phyloP scores from a whole-genome alignment of 805 yeast species.

The Pichia phayaonensis region DNA sequence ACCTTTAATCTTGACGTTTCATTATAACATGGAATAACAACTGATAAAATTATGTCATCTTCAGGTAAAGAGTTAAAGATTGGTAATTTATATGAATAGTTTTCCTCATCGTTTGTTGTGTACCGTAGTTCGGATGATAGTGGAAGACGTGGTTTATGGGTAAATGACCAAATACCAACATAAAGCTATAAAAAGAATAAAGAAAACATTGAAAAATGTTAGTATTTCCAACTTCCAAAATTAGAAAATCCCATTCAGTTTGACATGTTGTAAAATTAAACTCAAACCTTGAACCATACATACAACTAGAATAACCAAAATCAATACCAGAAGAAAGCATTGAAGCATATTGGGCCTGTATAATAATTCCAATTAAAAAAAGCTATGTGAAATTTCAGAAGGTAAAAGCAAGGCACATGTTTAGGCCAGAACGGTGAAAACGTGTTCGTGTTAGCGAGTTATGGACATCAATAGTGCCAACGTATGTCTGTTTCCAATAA shows the following conservation, averaged over 20 bases:
- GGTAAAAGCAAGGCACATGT: background rate
- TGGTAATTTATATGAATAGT: conserved; percentile 28
- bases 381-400: background rate
- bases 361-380: background rate
- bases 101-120: conserved; percentile 36
- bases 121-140: conserved; percentile 46
- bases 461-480: background rate
- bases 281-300: background rate
- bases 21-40: conserved; percentile 91
- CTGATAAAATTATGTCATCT: conserved; percentile 50
- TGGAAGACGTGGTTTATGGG: conserved; percentile 59
- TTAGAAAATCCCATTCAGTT: background rate
- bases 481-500: background rate
- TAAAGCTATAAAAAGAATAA: background rate
- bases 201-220: background rate
- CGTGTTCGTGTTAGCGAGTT: background rate
- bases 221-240: background rate
- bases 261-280: background rate
- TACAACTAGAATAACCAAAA: background rate
- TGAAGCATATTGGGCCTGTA: background rate
- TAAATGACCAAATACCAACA: conserved; percentile 34
- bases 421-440: background rate
- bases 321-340: background rate
- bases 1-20: conserved; percentile 64
- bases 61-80: conserved; percentile 25